Evolutionary conservation across 768 basidiomycete genomes (phyloP).

Genomic region (Boletus vinaceobasis): DNA sequence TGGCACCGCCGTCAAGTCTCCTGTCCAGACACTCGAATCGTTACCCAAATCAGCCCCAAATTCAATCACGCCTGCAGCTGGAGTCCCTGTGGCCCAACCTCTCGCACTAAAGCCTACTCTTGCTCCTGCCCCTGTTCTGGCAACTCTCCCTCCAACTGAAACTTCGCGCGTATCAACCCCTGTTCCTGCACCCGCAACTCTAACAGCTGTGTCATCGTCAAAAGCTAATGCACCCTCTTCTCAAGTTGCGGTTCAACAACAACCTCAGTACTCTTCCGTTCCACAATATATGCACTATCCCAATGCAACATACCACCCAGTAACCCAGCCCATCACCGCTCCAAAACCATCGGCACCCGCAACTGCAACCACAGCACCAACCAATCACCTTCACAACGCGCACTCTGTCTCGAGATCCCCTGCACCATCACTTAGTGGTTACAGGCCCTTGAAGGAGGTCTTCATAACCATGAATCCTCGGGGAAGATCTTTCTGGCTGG

Average conservation of each 20-base stretch:
- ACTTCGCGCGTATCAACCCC: conserved; percentile 22
- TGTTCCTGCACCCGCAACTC: conserved; percentile 11
- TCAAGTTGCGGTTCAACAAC: conserved; percentile 32
- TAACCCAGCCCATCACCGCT: conserved; percentile 23
- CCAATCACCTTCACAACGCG: conserved; percentile 18
- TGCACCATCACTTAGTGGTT: conserved; percentile 29
- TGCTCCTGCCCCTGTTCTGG: conserved; percentile 15
- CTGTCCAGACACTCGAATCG: conserved; percentile 18
- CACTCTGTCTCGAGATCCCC: conserved; percentile 33
- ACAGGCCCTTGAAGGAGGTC: conserved; percentile 51
- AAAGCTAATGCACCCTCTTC: conserved; percentile 27
- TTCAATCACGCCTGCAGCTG: conserved; percentile 11
- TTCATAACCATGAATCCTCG: conserved; percentile 55
- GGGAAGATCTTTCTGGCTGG: conserved; percentile 55
- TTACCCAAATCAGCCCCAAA: conserved; percentile 19
- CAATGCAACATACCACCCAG: conserved; percentile 46
- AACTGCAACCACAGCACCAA: conserved; percentile 3
- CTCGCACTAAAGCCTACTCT: conserved; percentile 27
- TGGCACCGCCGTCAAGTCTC: conserved; percentile 15
- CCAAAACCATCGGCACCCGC: conserved; percentile 17
- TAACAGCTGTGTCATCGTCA: conserved; percentile 9
- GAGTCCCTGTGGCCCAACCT: conserved; percentile 13
- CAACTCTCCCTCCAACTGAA: conserved; percentile 22
- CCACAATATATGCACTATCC: conserved; percentile 50
- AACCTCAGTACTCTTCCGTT: conserved; percentile 34